Conservation (phyloP, 2,329 filamentous ascomycete species). For the Colletotrichum sojae region DNA sequence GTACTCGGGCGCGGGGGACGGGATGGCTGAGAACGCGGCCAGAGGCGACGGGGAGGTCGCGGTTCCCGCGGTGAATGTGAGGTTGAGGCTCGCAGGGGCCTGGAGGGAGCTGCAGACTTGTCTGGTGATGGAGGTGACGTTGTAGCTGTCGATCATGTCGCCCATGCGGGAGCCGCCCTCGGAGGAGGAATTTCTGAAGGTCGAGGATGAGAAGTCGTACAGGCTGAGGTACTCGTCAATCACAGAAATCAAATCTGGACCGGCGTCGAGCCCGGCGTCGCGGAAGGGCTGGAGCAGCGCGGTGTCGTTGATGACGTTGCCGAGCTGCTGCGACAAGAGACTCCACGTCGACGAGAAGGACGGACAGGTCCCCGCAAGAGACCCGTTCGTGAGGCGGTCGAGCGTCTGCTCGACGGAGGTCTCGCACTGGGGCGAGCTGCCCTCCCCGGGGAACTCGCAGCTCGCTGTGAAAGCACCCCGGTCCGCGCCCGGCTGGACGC, state of each 20-base stretch:
- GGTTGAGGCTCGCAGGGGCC: conserved; percentile 48
- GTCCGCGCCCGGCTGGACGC: background rate
- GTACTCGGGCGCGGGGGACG: conserved; percentile 14
- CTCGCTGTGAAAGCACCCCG: conserved; percentile 45
- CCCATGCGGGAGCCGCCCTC: conserved; percentile 46
- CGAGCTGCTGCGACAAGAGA: conserved; percentile 47
- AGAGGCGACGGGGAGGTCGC: conserved; percentile 46
- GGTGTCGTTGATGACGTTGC: conserved; percentile 43
- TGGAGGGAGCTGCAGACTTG: conserved; percentile 54
- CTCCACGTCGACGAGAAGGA: conserved; percentile 51
- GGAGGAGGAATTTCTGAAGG: conserved; percentile 45
- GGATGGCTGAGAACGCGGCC: background rate
- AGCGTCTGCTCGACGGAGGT: conserved; percentile 50
- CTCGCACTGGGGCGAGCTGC: conserved; percentile 49
- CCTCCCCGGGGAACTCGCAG: conserved; percentile 53
- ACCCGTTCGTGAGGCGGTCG: conserved; percentile 52
- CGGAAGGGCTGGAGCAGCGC: conserved; percentile 30
- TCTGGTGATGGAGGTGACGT: conserved; percentile 47
- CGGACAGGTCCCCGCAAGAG: conserved; percentile 53
- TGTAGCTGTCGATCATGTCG: conserved; percentile 51
- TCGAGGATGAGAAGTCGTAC: conserved; percentile 48
- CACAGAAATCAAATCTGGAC: background rate
- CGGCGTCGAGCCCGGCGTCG: conserved; percentile 18
- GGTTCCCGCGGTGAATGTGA: conserved; percentile 51
- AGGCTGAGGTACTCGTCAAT: conserved; percentile 27